Evolutionary conservation across 2,329 filamentous ascomycete genomes (phyloP).

Genomic region (Penicillium sp.): DNA sequence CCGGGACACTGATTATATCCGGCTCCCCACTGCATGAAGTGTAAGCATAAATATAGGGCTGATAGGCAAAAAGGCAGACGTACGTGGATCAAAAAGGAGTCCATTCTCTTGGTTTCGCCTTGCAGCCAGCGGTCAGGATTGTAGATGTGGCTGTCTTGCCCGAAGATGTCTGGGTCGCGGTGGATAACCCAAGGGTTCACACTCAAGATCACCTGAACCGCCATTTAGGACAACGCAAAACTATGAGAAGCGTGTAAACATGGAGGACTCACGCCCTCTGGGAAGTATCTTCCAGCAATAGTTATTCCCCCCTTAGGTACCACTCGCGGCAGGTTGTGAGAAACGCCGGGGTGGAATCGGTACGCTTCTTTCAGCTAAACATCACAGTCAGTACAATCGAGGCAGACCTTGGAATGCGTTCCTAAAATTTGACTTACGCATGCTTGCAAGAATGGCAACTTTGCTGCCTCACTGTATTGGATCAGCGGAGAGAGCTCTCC

Average conservation of each 20-base stretch:
- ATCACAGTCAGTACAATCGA: neutral
- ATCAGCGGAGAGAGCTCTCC: neutral
- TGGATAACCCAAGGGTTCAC: slow-evolving; percentile 38
- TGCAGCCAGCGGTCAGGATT: slow-evolving; percentile 29
- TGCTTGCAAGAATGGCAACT: slow-evolving; percentile 1
- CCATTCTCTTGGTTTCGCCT: neutral
- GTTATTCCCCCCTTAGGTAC: neutral
- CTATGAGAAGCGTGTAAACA: neutral
- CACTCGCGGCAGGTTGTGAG: neutral
- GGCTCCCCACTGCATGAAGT: slow-evolving; percentile 31
- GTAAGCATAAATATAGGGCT: neutral
- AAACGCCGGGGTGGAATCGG: neutral
- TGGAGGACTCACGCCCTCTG: slow-evolving; percentile 5
- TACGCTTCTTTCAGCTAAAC: slow-evolving; percentile 1
- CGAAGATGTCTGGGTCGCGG: slow-evolving; percentile 23
- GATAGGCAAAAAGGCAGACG: neutral
- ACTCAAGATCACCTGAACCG: slow-evolving; percentile 24
- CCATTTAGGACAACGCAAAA: neutral
- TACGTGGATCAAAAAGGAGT: slow-evolving; percentile 3
- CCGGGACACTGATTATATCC: slow-evolving; percentile 43
- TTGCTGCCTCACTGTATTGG: neutral
- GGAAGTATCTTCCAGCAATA: neutral
- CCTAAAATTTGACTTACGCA: neutral
- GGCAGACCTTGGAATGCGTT: neutral
- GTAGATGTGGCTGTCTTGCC: slow-evolving; percentile 25